Evolutionary conservation across 345 rosid genomes (phyloP).

Genomic region (Mercurialis annua): DNA sequence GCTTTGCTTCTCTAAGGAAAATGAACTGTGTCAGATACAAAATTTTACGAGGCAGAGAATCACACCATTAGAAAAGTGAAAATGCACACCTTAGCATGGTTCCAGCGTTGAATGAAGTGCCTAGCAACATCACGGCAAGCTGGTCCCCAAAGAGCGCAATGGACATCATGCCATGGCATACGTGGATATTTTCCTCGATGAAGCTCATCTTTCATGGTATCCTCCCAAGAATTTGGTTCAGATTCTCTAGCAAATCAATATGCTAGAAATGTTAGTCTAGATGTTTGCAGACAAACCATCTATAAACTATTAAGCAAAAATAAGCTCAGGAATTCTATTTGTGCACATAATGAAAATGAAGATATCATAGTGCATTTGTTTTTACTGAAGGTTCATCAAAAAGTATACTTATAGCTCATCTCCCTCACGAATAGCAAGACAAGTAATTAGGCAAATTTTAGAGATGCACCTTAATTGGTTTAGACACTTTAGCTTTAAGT

Average conservation of each 20-base stretch:
- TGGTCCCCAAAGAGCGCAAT: conserved; percentile 96
- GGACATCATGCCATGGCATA: conserved; percentile 99
- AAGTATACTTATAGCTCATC: neutral
- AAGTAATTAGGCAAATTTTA: neutral
- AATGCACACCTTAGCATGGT: conserved; percentile 84
- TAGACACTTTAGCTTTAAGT: neutral
- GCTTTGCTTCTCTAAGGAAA: conserved; percentile 77
- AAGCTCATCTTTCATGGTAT: conserved; percentile 74
- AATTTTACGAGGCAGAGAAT: neutral
- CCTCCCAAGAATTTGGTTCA: conserved; percentile 98
- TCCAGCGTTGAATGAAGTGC: conserved; percentile 96
- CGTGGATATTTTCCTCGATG: conserved; percentile 72
- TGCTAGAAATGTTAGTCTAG: conserved; percentile 1
- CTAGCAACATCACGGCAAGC: conserved; percentile 88
- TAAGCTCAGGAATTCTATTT: neutral
- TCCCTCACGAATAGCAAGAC: neutral
- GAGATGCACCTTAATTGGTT: neutral
- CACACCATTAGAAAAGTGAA: neutral
- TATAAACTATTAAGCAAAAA: too few relatives aligned
- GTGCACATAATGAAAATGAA: neutral
- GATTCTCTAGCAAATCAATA: conserved; percentile 60
- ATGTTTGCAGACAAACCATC: neutral
- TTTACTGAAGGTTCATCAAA: neutral
- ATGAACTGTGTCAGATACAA: conserved; percentile 12
- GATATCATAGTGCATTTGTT: neutral